phyloP scores from a whole-genome alignment of 2,329 filamentous ascomycete species.

The Byssochlamys sp. region DNA sequence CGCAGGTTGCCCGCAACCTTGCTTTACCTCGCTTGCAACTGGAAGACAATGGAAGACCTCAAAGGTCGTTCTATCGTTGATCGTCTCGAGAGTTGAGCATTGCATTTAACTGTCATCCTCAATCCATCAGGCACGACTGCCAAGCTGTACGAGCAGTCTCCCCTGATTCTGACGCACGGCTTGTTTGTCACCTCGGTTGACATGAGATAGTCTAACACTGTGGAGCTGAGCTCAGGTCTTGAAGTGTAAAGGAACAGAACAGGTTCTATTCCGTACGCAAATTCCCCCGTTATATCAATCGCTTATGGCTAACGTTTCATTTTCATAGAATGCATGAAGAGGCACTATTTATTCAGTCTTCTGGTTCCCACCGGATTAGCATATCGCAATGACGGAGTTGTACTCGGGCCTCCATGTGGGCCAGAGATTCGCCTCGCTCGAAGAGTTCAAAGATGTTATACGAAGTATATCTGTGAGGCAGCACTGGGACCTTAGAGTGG shows the following conservation, averaged over 20 bases:
- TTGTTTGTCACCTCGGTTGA: not conserved
- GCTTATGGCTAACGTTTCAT: not conserved
- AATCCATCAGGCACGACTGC: not conserved
- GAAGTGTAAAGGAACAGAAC: not conserved
- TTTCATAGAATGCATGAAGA: not conserved
- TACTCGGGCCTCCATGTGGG: slow-evolving; percentile 31
- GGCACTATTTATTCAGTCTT: not conserved
- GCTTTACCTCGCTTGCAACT: not conserved
- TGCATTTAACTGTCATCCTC: not conserved
- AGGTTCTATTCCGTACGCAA: not conserved
- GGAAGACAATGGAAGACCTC: not conserved
- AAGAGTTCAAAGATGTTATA: slow-evolving; percentile 30
- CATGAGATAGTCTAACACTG: not conserved
- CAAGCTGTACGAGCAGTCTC: not conserved
- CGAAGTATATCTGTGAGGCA: slow-evolving; percentile 33
- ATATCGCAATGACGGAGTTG: slow-evolving; percentile 25
- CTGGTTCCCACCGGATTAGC: not conserved
- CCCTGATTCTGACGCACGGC: not conserved
- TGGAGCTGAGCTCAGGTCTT: not conserved
- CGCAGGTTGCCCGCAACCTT: not conserved
- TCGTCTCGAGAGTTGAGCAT: not conserved
- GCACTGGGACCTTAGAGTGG: slow-evolving; percentile 32
- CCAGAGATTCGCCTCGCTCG: slow-evolving; percentile 29
- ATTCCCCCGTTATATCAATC: not conserved
- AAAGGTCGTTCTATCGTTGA: not conserved